Evolutionary conservation across 345 rosid genomes (phyloP), one percentile per base, ranked within the genome.

Genomic region (Erysimum cheiranthoides): DNA sequence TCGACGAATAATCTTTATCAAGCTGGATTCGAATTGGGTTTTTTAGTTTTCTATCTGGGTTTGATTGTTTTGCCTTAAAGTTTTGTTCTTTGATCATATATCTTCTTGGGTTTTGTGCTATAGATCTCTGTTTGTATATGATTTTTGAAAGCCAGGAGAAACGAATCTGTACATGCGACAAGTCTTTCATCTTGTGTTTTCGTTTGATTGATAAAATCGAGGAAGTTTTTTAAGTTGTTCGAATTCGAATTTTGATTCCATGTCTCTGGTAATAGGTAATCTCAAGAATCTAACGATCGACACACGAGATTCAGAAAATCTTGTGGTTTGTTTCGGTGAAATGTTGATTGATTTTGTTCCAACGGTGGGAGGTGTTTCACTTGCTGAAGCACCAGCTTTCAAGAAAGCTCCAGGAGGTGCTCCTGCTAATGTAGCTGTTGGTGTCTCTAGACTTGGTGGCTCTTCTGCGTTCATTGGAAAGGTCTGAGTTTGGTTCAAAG

Each of bases 391-490:
- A 72, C 95, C 96, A 11, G 93, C 93, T 68, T 96, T 96, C 86
- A 87, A 88, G 89, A 93, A 88, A 85, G 93, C 99, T 76, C 87
- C 98, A 14, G 98, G 99, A 10, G 98, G 99, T 28, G 99, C 99
- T 77, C 99, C 98, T 70, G 99, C 98, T 4, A 96, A 96, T 80
- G 99, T 96, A 70, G 98, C 99, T 28, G 99, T 96, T 71, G 92
- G 93, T 42, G 70, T 96, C 59, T 83, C 99, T 42, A 88, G 87
- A 79, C 82, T 93, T 66, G 99, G 97, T 74, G 98, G 99, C 78
- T 84, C 94, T 34, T 86, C 99, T 27, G 99, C 96, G 76, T 96
- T 93, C 77, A 79, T 96, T 1, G 99, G 99, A 81, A 96, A 96
- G 98, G 98, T 94, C 74, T n/a, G 13, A 71, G 9, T 67, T 47